Conservation (phyloP, 2,329 filamentous ascomycete species). For the Blumeria graminis region DNA sequence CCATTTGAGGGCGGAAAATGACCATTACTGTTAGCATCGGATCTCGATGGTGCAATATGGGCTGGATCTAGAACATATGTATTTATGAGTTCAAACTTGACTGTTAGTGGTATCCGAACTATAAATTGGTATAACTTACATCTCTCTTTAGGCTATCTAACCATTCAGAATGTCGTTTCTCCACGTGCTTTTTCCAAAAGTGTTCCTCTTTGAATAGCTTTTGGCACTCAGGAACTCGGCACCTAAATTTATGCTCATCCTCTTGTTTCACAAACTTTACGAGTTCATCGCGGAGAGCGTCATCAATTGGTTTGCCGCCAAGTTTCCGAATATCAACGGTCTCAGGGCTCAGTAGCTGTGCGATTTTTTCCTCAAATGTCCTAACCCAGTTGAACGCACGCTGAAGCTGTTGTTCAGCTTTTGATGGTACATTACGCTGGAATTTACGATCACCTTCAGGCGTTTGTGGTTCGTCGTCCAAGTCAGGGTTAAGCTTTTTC, state of each 20-base stretch:
- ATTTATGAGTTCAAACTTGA: slow-evolving; percentile 69
- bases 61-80: slow-evolving; percentile 83
- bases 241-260: slow-evolving; percentile 89
- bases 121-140: slow-evolving; percentile 27
- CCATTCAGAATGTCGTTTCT: slow-evolving; percentile 88
- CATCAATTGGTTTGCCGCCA: slow-evolving; percentile 66
- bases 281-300: slow-evolving; percentile 69
- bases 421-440: slow-evolving; percentile 32
- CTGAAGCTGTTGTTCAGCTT: slow-evolving; percentile 76
- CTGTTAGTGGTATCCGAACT: slow-evolving; percentile 14
- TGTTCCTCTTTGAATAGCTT: slow-evolving; percentile 94
- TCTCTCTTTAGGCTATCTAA: slow-evolving; percentile 57
- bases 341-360: slow-evolving; percentile 79
- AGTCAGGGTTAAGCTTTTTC: slow-evolving; percentile 38
- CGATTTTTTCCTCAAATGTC: slow-evolving; percentile 91
- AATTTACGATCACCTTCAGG: slow-evolving; percentile 52
- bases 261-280: slow-evolving; percentile 83
- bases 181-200: slow-evolving; percentile 95
- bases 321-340: slow-evolving; percentile 72
- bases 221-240: slow-evolving; percentile 84
- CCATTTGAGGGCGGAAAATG: slow-evolving; percentile 69
- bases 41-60: slow-evolving; percentile 79
- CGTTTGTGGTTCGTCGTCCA: slow-evolving; percentile 23
- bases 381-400: slow-evolving; percentile 97
- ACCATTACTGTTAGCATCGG: slow-evolving; percentile 84